These are phyloP conservation scores for Nicotiana obtusifolia DNA, from an alignment of 257 asterid genomes.

Conservation along the genomic window DNA sequence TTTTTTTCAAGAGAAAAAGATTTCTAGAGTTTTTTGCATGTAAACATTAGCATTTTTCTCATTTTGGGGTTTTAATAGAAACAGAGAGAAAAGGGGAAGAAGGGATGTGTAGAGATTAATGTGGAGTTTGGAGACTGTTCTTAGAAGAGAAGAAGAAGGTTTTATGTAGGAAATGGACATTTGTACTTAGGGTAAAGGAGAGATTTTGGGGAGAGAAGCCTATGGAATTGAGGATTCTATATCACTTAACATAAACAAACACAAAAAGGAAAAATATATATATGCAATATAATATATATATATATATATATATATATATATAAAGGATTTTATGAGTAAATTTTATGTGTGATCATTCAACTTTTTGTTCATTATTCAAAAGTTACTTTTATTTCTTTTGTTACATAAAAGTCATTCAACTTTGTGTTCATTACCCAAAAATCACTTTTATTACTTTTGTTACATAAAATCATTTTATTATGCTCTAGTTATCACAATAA, in stretches of 20 bases:
- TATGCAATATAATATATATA: no score
- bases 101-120: constrained; percentile 19
- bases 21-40: constrained; percentile 1
- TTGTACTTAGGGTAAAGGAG: constrained; percentile 54
- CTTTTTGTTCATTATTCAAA: no score
- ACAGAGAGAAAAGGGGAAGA: constrained; percentile 13
- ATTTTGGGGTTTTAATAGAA: not conserved
- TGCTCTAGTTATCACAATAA: no score
- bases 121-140: constrained; percentile 31
- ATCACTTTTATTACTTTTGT: no score
- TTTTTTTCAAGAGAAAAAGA: not conserved
- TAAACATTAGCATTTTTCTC: not conserved
- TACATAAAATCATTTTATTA: no score
- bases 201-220: constrained; percentile 23
- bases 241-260: not conserved
- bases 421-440: no score
- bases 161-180: constrained; percentile 45
- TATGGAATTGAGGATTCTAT: constrained; percentile 13
- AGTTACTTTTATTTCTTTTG: no score
- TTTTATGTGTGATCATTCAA: no score
- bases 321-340: no score
- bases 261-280: not conserved
- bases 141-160: constrained; percentile 20
- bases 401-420: no score
- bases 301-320: no score